Evolutionary conservation across 2,329 filamentous ascomycete species (phyloP).

Genomic region (Rhynchosporium secalis): DNA sequence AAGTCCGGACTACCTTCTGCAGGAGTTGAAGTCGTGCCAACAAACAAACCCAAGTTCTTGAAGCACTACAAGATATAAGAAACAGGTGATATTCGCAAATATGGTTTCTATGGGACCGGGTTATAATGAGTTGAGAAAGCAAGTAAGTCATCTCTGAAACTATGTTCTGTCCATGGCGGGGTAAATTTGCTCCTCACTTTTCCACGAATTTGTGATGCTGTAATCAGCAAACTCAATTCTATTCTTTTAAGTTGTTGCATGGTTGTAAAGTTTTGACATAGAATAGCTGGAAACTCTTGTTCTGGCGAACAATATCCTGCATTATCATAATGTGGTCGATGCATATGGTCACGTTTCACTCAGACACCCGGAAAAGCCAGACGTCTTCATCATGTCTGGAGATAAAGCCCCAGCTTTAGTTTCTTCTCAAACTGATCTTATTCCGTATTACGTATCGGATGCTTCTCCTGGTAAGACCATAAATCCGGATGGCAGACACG

Average conservation of each 20-base stretch:
- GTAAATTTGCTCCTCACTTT: slow-evolving; percentile 4
- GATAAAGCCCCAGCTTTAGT: slow-evolving; percentile 50
- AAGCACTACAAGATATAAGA: neutral
- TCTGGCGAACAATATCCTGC: slow-evolving; percentile 52
- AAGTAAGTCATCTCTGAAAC: neutral
- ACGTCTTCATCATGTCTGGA: slow-evolving; percentile 50
- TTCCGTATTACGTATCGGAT: slow-evolving; percentile 48
- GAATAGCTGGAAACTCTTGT: slow-evolving; percentile 40
- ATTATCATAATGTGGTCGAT: slow-evolving; percentile 52
- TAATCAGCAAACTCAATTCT: neutral
- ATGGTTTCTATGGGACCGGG: slow-evolving; percentile 5
- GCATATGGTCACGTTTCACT: slow-evolving; percentile 57
- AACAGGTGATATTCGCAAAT: neutral
- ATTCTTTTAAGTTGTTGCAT: no score
- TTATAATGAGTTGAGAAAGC: neutral
- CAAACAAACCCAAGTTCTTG: neutral
- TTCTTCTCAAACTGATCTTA: slow-evolving; percentile 45
- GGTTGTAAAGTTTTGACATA: neutral
- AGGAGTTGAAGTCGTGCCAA: neutral
- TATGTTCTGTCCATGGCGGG: neutral
- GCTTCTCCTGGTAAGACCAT: slow-evolving; percentile 37
- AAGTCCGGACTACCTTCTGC: no score
- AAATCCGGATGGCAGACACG: no score
- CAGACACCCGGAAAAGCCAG: slow-evolving; percentile 48
- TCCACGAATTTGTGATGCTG: neutral